phyloP scores from a whole-genome alignment of 1,139 yeast genomes.

The Kazachstania sp. region DNA sequence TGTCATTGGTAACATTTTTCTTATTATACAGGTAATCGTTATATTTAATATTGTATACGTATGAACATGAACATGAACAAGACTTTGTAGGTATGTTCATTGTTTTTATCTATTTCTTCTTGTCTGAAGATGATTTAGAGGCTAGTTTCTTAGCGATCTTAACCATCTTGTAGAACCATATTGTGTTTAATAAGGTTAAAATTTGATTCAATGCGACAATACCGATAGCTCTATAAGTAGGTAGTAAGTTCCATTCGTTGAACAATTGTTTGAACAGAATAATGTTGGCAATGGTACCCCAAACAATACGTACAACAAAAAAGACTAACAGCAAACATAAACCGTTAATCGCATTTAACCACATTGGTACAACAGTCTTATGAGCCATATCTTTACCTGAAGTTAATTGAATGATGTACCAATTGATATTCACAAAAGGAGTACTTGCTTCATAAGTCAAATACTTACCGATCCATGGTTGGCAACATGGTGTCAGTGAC shows the following conservation, averaged over 20 bases:
- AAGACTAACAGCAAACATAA: constrained; percentile 59
- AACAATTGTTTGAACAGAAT: constrained; percentile 31
- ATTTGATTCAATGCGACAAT: constrained; percentile 53
- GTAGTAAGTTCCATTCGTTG: constrained; percentile 34
- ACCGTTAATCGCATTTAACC: constrained; percentile 60
- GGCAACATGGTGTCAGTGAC: constrained; percentile 61
- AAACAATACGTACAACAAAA: constrained; percentile 67
- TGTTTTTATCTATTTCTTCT: background rate
- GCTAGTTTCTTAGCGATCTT: constrained; percentile 53
- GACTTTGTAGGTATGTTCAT: too few relatives aligned
- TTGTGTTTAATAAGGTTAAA: constrained; percentile 57
- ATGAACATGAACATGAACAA: background rate
- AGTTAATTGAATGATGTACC: constrained; percentile 79
- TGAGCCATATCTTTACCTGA: constrained; percentile 1
- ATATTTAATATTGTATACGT: background rate
- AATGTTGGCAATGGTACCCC: constrained; percentile 75
- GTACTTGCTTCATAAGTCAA: constrained; percentile 83
- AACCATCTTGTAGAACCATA: constrained; percentile 72
- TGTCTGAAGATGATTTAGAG: background rate
- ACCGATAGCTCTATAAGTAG: constrained; percentile 37
- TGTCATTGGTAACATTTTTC: too few relatives aligned
- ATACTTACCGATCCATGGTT: constrained; percentile 78
- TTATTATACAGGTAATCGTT: too few relatives aligned
- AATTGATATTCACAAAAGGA: constrained; percentile 87
- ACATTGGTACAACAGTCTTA: constrained; percentile 37